A percentile compares a stretch with the other conserved stretches of the same genome.
These are phyloP conservation scores for Mortierella sp. DNA, from an alignment of 371 early-diverging fungal species.

Conservation along the genomic window DNA sequence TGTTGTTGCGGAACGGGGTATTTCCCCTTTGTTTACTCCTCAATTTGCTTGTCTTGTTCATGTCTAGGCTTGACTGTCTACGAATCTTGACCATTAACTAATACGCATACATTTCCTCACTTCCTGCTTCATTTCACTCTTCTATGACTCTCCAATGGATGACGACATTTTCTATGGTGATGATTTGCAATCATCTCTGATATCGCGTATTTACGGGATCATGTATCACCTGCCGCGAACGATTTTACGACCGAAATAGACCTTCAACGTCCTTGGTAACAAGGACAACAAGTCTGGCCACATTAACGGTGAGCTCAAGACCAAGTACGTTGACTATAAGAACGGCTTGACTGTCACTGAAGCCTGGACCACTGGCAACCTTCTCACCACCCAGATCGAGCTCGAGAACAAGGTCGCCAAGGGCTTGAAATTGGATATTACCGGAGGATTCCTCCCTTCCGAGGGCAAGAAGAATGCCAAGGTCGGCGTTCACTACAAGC, in stretches of 20 bases:
- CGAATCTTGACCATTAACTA: neutral
- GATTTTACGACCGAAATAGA: slow-evolving; percentile 62
- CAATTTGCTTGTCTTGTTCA: neutral
- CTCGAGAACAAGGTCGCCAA: slow-evolving; percentile 94
- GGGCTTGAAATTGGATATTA: slow-evolving; percentile 82
- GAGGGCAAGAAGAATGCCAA: slow-evolving; percentile 76
- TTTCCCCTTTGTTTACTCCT: slow-evolving; percentile 1
- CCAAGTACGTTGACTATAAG: slow-evolving; percentile 94
- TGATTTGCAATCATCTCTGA: neutral
- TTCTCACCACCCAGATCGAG: slow-evolving; percentile 92
- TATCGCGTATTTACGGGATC: slow-evolving; percentile 11
- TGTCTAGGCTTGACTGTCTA: neutral
- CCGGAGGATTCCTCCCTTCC: slow-evolving; percentile 62
- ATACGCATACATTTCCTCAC: neutral
- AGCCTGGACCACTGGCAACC: slow-evolving; percentile 95
- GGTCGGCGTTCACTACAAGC: slow-evolving; percentile 86
- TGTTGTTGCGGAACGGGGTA: slow-evolving; percentile 6
- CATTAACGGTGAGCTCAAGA: slow-evolving; percentile 96
- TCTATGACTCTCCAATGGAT: neutral
- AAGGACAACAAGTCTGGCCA: slow-evolving; percentile 95
- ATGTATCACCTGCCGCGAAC: neutral
- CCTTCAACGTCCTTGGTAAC: slow-evolving; percentile 94
- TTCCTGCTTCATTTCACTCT: slow-evolving; percentile 20
- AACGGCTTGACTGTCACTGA: slow-evolving; percentile 95
- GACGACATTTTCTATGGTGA: neutral